Base-by-base conservation (phyloP, 352 stramenopile genomes). In the Globisporangium emineosum region DNA sequence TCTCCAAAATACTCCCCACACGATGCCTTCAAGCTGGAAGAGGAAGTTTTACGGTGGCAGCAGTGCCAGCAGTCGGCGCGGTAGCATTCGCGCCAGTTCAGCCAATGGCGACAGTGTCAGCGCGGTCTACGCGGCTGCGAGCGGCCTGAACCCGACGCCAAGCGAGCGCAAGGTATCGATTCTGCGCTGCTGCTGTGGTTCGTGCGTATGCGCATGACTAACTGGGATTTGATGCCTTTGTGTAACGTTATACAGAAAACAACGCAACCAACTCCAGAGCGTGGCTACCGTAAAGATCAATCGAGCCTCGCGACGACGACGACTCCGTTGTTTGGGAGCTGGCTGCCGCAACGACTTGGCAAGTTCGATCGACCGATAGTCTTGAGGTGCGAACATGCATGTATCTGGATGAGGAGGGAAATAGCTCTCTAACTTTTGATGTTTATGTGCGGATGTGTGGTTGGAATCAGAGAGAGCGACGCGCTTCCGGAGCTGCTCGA, bases 91-190 rank as follows among this genome's bases (percentile, higher is more conserved):
- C 15, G 21, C 13, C 21, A 29, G 27, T 8, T 45, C 29, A 35
- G 58, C 54, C 25, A 69, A 25, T 42, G 47, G 17, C 15, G 27
- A 67, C 15, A 32, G 32, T 21, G 70, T 73, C 35, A 78, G 71
- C n/a, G 62, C 68, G 2, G 57, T 78, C 8, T 78, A 73, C 62
- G 71, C 65, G 7, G 50, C 47, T 3, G 71, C 65, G 23, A 76
- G 71, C 40, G 71, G 71, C 2, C n/a, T 73, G 15, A 21, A 64
- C 8, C 52, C 71, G 19, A 23, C 27, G 1, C 52, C 68, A 8
- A 53, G 25, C 17, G 61, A 58, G 29, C 42, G 60, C 13, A 64
- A 69, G 58, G 61, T 70, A 45, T 2, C 7, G 5, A 60, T 23
- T 4, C 9, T 49, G 2, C 27, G 10, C 5, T 43, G n/a, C 1